Conservation (phyloP, 805 yeast genomes). For the Cephaloascus fragrans region DNA sequence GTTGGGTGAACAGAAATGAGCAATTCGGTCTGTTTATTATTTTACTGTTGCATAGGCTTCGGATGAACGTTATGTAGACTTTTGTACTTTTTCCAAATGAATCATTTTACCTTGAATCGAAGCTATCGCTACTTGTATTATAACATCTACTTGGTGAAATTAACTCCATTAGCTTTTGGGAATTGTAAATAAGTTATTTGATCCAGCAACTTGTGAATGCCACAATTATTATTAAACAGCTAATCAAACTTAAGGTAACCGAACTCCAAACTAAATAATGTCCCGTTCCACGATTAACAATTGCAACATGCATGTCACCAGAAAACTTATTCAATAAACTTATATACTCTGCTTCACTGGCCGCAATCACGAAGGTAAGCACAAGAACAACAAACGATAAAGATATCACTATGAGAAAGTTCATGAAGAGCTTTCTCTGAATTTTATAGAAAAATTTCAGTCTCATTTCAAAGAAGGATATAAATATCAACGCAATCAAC, state of each 20-base stretch:
- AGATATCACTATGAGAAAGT: not conserved
- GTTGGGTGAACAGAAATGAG: constrained; percentile 3
- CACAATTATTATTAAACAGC: not conserved
- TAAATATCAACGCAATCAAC: not conserved
- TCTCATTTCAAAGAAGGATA: not conserved
- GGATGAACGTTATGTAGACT: too few species aligned
- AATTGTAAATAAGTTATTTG: too few species aligned
- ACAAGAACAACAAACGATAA: not conserved
- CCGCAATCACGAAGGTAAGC: not conserved
- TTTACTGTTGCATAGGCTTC: too few species aligned
- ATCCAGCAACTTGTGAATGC: not conserved
- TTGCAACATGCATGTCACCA: not conserved
- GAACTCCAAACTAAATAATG: not conserved
- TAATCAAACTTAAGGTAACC: not conserved
- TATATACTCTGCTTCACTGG: not conserved
- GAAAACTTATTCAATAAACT: not conserved
- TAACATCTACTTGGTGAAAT: too few species aligned
- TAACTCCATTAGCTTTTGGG: too few species aligned
- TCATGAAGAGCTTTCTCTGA: not conserved
- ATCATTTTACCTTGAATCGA: too few species aligned
- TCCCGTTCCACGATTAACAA: not conserved
- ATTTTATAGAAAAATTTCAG: not conserved
- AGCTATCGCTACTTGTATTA: too few species aligned
- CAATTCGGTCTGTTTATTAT: too few species aligned
- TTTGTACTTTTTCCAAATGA: too few species aligned